Evolutionary conservation across 495 filamentous ascomycete species (phyloP), one percentile per base, ranked within the genome.

Genomic region (Neurospora sp.): DNA sequence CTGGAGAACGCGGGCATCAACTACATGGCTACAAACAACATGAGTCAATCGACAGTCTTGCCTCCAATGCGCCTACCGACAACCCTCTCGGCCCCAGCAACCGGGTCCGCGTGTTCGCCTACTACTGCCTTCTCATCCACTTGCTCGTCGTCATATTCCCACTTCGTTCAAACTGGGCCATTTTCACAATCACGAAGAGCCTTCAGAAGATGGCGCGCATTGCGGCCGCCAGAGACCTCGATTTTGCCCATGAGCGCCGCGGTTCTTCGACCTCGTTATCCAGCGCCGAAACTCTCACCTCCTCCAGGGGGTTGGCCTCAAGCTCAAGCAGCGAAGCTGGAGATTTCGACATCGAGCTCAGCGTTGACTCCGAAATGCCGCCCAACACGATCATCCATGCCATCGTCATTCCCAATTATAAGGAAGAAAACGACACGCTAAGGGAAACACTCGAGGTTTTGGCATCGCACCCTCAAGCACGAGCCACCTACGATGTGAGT

Each of bases 391-490:
- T 90, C 27, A 80, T 91, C 16, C 88, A 91, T 72, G 89, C 89
- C 3, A 90, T 92, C 71, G 84, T 92, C 74, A 81, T 92, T 11
- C 90, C 90, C 16, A 91, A 91, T 76, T 92, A 92, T 80, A 90
- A 89, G 74, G 90, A 92, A 76, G 90, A 91, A 37, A 79, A 90
- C 72, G 87, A 90, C 70, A 91, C 87, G 0, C 80, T 92, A 71
- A 82, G 87, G 74, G 89, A 91, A 72, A 92, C 90, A 2, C 79
- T 92, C 39, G 87, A 88, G 38, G 89, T 92, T 31, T 80, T 92
- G 75, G 90, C 89, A 7, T 88, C 85, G 42, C 90, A 92, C 78
- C 86, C 89, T 5, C 85, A 89, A 73, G 90, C 90, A 27, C 84
- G 85, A 62, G 83, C 84, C 70, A 86, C 85, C 54, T 92, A 92